These are phyloP conservation scores for Mycena latifolia DNA, from an alignment of 768 basidiomycete genomes.

Conservation along the genomic window DNA sequence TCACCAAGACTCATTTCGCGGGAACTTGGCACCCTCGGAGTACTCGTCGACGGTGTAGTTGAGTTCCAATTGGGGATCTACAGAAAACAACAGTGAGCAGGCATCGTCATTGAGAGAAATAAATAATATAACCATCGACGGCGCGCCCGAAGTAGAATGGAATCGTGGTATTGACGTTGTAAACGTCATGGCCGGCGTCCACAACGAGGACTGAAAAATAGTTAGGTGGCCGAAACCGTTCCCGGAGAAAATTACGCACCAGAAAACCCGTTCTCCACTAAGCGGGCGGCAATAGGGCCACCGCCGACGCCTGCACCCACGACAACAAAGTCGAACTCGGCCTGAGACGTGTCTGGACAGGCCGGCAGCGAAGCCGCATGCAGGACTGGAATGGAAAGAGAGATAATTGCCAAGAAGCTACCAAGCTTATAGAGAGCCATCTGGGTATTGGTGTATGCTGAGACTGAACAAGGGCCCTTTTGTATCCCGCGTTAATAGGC, in stretches of 20 bases:
- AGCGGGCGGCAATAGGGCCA: constrained; percentile 42
- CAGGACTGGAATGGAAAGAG: neutral
- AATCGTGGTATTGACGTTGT: constrained; percentile 44
- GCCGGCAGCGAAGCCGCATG: neutral
- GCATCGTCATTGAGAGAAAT: too few species aligned
- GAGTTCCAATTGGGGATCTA: constrained; percentile 42
- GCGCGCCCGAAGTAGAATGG: too few species aligned
- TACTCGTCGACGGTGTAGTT: constrained; percentile 47
- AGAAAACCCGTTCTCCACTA: constrained; percentile 42
- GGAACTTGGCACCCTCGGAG: constrained; percentile 40
- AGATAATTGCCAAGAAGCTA: too few species aligned
- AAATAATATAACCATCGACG: too few species aligned
- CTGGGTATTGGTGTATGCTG: too few species aligned
- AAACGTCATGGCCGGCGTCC: constrained; percentile 44
- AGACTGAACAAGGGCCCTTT: too few species aligned
- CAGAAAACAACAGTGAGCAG: too few species aligned
- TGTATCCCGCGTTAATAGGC: too few species aligned
- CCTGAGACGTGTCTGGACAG: neutral
- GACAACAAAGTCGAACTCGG: constrained; percentile 42
- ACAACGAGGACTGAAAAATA: constrained; percentile 41
- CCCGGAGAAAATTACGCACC: constrained; percentile 23
- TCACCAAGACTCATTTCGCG: constrained; percentile 41
- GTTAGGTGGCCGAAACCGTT: neutral
- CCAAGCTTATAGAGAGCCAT: too few species aligned
- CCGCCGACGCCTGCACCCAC: constrained; percentile 45